These are phyloP conservation scores for Bromus sterilis DNA, from an alignment of 176 grass and related monocot genomes.

Conservation along the genomic window DNA sequence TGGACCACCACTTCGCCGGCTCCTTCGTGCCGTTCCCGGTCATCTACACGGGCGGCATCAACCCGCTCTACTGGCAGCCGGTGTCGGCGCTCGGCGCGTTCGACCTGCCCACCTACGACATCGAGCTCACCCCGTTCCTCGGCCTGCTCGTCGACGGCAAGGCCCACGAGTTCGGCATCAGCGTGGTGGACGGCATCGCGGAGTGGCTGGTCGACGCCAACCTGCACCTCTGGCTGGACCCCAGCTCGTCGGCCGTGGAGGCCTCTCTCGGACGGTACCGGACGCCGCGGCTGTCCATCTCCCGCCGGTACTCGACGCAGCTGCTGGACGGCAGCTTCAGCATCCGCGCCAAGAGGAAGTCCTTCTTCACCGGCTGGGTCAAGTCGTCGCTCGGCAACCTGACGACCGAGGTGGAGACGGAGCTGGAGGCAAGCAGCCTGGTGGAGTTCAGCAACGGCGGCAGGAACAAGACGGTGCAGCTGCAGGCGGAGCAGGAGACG, in stretches of 20 bases:
- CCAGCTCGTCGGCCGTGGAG: slow-evolving; percentile 26
- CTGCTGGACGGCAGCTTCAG: slow-evolving; percentile 44
- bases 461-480: slow-evolving; percentile 42
- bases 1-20: slow-evolving; percentile 56
- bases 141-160: slow-evolving; percentile 54
- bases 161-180: slow-evolving; percentile 53
- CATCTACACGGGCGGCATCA: slow-evolving; percentile 86
- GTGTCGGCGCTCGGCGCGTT: slow-evolving; percentile 80
- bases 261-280: slow-evolving; percentile 31
- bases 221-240: slow-evolving; percentile 85
- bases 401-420: slow-evolving; percentile 63
- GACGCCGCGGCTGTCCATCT: slow-evolving; percentile 42
- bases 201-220: slow-evolving; percentile 90
- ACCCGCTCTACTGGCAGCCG: slow-evolving; percentile 90
- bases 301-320: slow-evolving; percentile 30
- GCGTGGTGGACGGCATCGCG: slow-evolving; percentile 61
- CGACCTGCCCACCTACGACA: slow-evolving; percentile 67
- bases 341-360: slow-evolving; percentile 45
- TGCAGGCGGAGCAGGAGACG: slow-evolving; percentile 46
- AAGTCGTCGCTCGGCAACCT: slow-evolving; percentile 74
- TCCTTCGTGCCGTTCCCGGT: slow-evolving; percentile 84
- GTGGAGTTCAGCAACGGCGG: slow-evolving; percentile 54
- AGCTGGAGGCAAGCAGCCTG: slow-evolving; percentile 43
- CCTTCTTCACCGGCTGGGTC: slow-evolving; percentile 64
- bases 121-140: slow-evolving; percentile 87